Conservation (phyloP, 2,329 filamentous ascomycete genomes). For the Talaromyces sp. region DNA sequence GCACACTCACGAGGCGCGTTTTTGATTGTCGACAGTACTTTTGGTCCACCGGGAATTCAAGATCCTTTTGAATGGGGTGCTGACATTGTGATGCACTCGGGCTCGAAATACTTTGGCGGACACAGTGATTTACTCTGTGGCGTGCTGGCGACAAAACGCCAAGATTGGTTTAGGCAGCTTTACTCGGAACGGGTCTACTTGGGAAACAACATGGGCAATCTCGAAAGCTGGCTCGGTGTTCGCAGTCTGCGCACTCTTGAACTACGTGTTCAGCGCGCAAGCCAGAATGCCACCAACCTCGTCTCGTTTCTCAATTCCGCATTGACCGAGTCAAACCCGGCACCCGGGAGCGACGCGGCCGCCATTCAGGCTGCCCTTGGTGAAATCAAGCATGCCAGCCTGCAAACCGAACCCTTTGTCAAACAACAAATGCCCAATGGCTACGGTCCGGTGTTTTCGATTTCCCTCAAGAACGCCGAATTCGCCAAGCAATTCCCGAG, state of each 20-base stretch:
- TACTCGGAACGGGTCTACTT: conserved; percentile 67
- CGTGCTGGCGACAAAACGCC: conserved; percentile 61
- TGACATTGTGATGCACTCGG: conserved; percentile 85
- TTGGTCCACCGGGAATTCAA: conserved; percentile 82
- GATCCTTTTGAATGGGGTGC: conserved; percentile 78
- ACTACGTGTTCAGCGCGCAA: conserved; percentile 73
- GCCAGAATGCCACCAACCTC: conserved; percentile 61
- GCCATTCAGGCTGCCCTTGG: conserved; percentile 52
- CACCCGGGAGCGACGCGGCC: conserved; percentile 36
- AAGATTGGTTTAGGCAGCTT: conserved; percentile 58
- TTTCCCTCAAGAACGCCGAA: conserved; percentile 58
- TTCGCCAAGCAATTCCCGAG: conserved; percentile 68
- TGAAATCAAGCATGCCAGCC: conserved; percentile 68
- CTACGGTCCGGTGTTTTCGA: conserved; percentile 80
- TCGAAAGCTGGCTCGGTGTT: conserved; percentile 90
- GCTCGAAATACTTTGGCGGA: conserved; percentile 94
- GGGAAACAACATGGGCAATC: conserved; percentile 77
- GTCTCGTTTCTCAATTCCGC: conserved; percentile 65
- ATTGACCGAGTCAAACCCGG: conserved; percentile 35
- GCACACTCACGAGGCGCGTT: conserved; percentile 69
- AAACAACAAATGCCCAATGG: conserved; percentile 84
- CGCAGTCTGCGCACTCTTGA: conserved; percentile 81
- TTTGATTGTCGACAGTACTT: conserved; percentile 83
- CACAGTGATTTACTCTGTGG: conserved; percentile 93
- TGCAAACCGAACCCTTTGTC: conserved; percentile 75